Evolutionary conservation across 2,329 filamentous ascomycete genomes (phyloP), one percentile per base, ranked within the genome.

Genomic region (Nannizziopsis barbatae): DNA sequence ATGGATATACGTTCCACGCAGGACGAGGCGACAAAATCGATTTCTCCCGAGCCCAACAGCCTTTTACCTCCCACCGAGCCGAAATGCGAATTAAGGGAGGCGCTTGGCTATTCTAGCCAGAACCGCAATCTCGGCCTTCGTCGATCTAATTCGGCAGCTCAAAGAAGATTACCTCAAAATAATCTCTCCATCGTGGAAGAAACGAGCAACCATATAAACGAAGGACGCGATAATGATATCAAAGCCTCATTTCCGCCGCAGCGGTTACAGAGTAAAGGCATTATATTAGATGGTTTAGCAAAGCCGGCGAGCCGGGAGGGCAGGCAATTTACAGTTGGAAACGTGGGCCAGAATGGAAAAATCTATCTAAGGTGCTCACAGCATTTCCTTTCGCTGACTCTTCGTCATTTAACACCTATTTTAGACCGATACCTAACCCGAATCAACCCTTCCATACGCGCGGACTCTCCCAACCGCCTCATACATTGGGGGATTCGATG

Each of bases 351-450:
- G 62, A 87, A 88, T 66, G 85, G 85, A 35, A 80, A 81, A 62
- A 86, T 90, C 65, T 90, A 87, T 65, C 64, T 90, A 56, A 84
- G 83, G 83, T 89, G 79, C 61, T 76, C 59, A n/a, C n/a, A n/a
- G n/a, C n/a, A n/a, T 51, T 35, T 15, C 14, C n/a, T 20, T 17
- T 11, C 12, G 11, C 33, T 37, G 31, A 44, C 39, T 42, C 14
- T 9, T 45, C 5, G 30, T 35, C 14, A 12, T 20, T 41, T 30
- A 22, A 20, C n/a, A 11, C 5, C n/a, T 17, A 5, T 14, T 20
- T n/a, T 14, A 52, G 50, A 18, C 50, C 50, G 20, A 39, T 52
- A 17, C 46, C 47, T 27, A 42, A 44, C 15, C 32, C 42, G 15
- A 60, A 58, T 45, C 62, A 61, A 50, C 54, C 57, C 48, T 57